phyloP scores from a whole-genome alignment of 2,329 filamentous ascomycete species.

The Samsoniella hepiali region DNA sequence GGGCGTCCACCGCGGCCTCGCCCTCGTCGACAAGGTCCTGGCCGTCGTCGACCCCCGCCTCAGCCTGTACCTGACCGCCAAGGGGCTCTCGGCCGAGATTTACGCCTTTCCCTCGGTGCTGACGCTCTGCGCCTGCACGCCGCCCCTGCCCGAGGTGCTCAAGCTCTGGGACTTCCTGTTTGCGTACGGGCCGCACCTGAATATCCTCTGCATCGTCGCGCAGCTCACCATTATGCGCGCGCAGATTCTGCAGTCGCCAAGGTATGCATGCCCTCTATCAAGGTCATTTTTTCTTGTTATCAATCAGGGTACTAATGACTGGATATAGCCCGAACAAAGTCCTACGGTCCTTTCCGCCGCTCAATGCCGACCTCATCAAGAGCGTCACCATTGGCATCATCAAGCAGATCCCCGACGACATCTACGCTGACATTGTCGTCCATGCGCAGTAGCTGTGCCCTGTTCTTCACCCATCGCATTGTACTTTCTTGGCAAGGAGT shows the following conservation, averaged over 20 bases:
- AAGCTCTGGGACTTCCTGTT: conserved; percentile 96
- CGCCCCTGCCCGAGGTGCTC: conserved; percentile 87
- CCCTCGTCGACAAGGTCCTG: conserved; percentile 86
- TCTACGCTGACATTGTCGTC: conserved; percentile 84
- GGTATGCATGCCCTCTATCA: conserved; percentile 50
- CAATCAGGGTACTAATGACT: conserved; percentile 15
- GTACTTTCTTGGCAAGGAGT: neutral
- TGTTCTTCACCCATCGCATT: neutral
- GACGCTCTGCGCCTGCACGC: conserved; percentile 93
- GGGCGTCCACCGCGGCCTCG: conserved; percentile 87
- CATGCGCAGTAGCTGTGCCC: conserved; percentile 66
- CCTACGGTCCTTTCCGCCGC: conserved; percentile 78
- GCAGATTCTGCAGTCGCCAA: conserved; percentile 76
- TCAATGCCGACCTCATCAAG: conserved; percentile 82
- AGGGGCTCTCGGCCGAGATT: conserved; percentile 86
- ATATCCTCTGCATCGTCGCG: conserved; percentile 93
- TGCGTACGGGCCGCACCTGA: conserved; percentile 90
- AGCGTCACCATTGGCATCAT: conserved; percentile 81
- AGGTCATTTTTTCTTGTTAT: conserved; percentile 6
- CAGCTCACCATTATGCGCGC: conserved; percentile 87
- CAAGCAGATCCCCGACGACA: conserved; percentile 82
- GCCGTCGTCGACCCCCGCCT: conserved; percentile 89
- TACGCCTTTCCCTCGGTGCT: conserved; percentile 95
- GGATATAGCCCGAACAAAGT: conserved; percentile 84
- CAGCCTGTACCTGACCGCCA: conserved; percentile 76